Base-by-base conservation (phyloP, 257 asterid genomes). In the Solanum chiquidenum region DNA sequence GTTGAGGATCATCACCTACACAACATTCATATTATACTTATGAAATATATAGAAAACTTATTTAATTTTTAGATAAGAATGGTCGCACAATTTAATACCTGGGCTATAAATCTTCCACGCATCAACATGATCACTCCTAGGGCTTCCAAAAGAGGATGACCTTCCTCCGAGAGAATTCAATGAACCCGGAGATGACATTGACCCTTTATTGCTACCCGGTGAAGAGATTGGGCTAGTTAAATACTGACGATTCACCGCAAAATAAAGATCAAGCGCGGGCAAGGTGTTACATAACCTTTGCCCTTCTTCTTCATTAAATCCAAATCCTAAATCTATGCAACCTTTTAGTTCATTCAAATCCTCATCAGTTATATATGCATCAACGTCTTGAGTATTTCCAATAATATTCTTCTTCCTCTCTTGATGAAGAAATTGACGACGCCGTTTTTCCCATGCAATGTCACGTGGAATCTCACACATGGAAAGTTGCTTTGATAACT, bases 181-280 rank as follows among this genome's bases (percentile, higher is more conserved):
- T 2, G 89, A 52, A 44, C 69, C 85, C 7, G 91, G 87, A 18
- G 62, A 46, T 2, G 49, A 74, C 9, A 11, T 3, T 11, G 83
- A 69, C 4, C 38, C 86, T 14, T 88, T 88, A 33, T 87, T 29
- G 89, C 94, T 85, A 68, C 89, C 85, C 1, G 98, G 96, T 86
- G 97, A 93, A 4, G 92, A 72, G 2, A 92, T 29, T 0, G 98
- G 98, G 71, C 98, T 92, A 3, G 89, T 89, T 0, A 92, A 85
- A 68, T 89, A 89, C 31, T 90, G 95, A 0, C 98, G 89, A 73
- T 94, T 96, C 34, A 96, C 98, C 4, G 98, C 96, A 40, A 96
- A 95, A 76, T 95, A 96, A 11, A 96, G 95, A 87, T 96, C 98
- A 25, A 96, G 91, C 1, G 98, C 98, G 1, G 98, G 98, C 83